These are phyloP conservation scores for Magnolia changhungtana DNA, from an alignment of 164 flowering plant genomes.

Conservation along the genomic window DNA sequence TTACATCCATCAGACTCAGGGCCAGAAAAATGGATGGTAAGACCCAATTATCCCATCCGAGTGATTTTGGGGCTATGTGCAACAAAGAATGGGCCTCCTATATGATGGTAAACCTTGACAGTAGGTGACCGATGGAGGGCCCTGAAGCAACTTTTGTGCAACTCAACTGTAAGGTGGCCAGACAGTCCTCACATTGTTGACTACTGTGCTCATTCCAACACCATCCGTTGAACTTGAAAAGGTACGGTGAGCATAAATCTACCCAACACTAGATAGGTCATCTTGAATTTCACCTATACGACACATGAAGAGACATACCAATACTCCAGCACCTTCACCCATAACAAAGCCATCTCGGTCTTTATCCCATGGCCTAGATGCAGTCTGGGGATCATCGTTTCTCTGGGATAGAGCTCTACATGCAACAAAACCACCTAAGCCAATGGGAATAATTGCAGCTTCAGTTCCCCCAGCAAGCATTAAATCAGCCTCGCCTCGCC, in stretches of 20 bases:
- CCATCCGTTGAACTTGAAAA: too few species aligned
- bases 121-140: too few species aligned
- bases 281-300: background rate
- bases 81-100: too few species aligned
- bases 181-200: too few species aligned
- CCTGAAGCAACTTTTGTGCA: too few species aligned
- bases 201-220: too few species aligned
- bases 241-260: background rate
- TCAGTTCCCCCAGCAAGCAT: slow-evolving; percentile 98
- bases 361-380: slow-evolving; percentile 97
- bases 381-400: slow-evolving; percentile 95
- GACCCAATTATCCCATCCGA: too few species aligned
- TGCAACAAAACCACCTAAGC: slow-evolving; percentile 91
- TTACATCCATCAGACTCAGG: too few species aligned
- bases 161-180: too few species aligned
- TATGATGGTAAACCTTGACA: too few species aligned
- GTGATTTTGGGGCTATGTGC: too few species aligned
- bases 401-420: slow-evolving; percentile 98
- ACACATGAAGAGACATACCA: slow-evolving; percentile 47
- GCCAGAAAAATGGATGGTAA: too few species aligned
- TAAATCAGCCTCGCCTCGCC: slow-evolving; percentile 92
- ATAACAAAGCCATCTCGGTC: slow-evolving; percentile 95
- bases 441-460: slow-evolving; percentile 89
- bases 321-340: slow-evolving; percentile 93
- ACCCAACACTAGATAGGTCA: background rate